Conservation (phyloP, 192 early-diverging fungal genomes). For the Linnemannia schmuckeri region DNA sequence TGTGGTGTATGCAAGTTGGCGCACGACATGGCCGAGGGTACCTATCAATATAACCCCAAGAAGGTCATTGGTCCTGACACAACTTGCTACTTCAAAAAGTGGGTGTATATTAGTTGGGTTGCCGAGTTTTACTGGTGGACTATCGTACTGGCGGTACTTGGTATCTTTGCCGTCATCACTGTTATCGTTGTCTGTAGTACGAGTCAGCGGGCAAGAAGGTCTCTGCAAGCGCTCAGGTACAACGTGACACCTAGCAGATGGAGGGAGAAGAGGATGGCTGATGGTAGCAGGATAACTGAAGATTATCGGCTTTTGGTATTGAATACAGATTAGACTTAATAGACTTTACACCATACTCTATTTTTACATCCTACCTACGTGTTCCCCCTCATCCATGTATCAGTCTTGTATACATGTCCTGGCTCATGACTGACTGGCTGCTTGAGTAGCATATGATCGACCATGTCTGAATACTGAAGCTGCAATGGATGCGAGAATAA, state of each 20-base stretch:
- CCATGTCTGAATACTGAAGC: no score
- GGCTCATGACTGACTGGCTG: no score
- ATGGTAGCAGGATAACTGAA: neutral
- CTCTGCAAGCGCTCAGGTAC: neutral
- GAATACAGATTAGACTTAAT: neutral
- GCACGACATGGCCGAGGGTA: slow-evolving; percentile 20
- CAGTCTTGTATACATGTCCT: no score
- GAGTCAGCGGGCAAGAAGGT: neutral
- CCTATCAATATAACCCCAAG: neutral
- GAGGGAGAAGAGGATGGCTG: neutral
- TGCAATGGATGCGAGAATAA: no score
- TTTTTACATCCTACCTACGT: no score
- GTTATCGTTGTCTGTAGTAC: neutral
- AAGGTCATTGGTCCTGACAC: slow-evolving; percentile 13
- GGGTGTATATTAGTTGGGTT: slow-evolving; percentile 16
- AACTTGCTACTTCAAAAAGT: slow-evolving; percentile 25
- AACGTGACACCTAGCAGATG: slow-evolving; percentile 6
- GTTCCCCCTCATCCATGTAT: no score
- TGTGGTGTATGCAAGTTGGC: slow-evolving; percentile 28
- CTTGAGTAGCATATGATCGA: no score
- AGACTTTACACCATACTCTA: no score
- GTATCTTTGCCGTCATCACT: neutral
- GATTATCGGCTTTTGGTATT: neutral
- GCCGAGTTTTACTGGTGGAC: slow-evolving; percentile 31
- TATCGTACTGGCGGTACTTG: slow-evolving; percentile 13